phyloP scores from a whole-genome alignment of 176 grass and related monocot genomes.

The Thalia dealbata region DNA sequence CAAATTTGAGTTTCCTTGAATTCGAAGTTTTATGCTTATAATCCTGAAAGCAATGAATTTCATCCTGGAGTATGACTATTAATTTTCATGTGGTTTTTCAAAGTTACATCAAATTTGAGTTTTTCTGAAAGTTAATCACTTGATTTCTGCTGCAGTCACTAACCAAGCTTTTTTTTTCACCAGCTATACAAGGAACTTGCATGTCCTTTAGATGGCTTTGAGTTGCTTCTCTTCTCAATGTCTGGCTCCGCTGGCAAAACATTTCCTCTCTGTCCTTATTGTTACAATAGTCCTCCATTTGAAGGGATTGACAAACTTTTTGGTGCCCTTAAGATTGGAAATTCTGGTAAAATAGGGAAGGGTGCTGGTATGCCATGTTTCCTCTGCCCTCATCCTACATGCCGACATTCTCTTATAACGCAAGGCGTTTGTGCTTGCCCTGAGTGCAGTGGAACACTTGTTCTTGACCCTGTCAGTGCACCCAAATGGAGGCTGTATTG shows the following conservation, averaged over 20 bases:
- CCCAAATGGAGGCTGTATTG: conserved; percentile 91
- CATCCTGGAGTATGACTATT: no score
- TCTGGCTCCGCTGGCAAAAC: conserved; percentile 75
- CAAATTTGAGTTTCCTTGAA: neutral
- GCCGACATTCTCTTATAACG: conserved; percentile 80
- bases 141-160: neutral
- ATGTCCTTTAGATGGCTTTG: conserved; percentile 88
- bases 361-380: conserved; percentile 91
- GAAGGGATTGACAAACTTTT: conserved; percentile 93
- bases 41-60: no score
- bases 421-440: conserved; percentile 95
- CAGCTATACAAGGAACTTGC: conserved; percentile 96
- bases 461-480: conserved; percentile 89
- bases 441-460: conserved; percentile 69
- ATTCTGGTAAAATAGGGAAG: conserved; percentile 49
- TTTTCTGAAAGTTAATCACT: neutral
- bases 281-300: conserved; percentile 86
- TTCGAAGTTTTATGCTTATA: neutral
- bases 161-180: conserved; percentile 20
- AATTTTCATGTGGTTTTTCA: neutral
- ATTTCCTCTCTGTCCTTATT: conserved; percentile 80
- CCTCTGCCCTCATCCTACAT: conserved; percentile 85
- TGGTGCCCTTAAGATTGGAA: conserved; percentile 49
- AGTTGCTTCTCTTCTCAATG: conserved; percentile 82
- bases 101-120: neutral